Evolutionary conservation across 768 basidiomycete species (phyloP), one percentile per base, ranked within the genome.

Genomic region (Suillus ampliporus): DNA sequence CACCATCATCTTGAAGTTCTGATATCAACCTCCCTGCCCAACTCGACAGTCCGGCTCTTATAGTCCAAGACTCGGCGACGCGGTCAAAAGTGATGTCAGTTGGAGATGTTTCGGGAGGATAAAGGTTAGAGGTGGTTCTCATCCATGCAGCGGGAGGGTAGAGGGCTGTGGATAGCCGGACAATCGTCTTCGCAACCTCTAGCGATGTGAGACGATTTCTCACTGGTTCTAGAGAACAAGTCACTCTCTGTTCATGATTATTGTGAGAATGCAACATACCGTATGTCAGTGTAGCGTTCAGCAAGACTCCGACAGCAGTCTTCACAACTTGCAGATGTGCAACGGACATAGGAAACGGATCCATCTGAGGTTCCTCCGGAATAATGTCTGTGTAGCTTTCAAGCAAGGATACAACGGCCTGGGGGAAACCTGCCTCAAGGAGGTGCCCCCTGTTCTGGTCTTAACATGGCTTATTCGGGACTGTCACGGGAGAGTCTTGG

Each of bases 1-100:
- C 41, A 90, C 90, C 81, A 68, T 92, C 89, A 56, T 91, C 88
- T 71, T 85, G 86, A 51, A 92, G 82, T 69, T 89, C 89, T 7
- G 84, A 82, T n/a, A 92, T 84, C 3, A 85, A 82, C 67, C 88
- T 82, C 91, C 92, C 94, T 46, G 86, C 83, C 92, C 92, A 94
- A 50, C 82, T 85, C 3, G 89, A 86, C 34, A 94, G 78, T 9
- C 83, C 83, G 59, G 79, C 83, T 21, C 92, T 85, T 51, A 90
- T 72, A 28, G 70, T 79, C 92, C 92, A 94, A 51, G 84, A 79
- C 65, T 91, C 89, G 38, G 77, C 75, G 47, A 74, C 64, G 23
- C 62, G 69, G 41, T 70, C 73, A 38, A 76, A 67, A 5, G 69
- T 62, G 5, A 47, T 67, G n/a, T 73, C 60, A 5, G 65, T 34